phyloP scores from a whole-genome alignment of 495 filamentous ascomycete species.

The Lophium mytilinum region DNA sequence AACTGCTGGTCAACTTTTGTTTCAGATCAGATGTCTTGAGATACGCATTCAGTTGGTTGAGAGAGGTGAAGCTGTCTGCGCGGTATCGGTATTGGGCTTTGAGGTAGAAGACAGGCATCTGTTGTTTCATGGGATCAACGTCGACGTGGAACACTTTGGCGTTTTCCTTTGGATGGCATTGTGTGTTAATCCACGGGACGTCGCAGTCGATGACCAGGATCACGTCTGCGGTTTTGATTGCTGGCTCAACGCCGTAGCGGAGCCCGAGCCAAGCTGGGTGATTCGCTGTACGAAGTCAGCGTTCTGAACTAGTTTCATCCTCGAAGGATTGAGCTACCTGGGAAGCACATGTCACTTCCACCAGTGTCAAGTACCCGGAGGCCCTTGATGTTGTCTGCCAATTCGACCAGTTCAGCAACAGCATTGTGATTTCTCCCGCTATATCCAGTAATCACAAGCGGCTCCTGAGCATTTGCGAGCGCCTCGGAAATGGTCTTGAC shows the following conservation, averaged over 20 bases:
- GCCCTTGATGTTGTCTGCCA: conserved; percentile 72
- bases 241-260: conserved; percentile 66
- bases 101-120: conserved; percentile 60
- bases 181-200: conserved; percentile 58
- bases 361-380: conserved; percentile 81
- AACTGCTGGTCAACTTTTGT: conserved; percentile 16
- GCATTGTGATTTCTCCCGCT: conserved; percentile 65
- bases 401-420: conserved; percentile 61
- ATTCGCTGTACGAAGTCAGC: conserved; percentile 7
- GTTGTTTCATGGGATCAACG: conserved; percentile 36
- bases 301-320: not conserved
- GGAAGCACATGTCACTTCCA: conserved; percentile 94
- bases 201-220: conserved; percentile 85
- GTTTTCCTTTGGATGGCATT: conserved; percentile 37
- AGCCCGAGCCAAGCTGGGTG: conserved; percentile 58
- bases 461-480: conserved; percentile 63
- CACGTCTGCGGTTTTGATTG: conserved; percentile 67
- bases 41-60: conserved; percentile 61
- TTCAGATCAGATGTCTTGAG: conserved; percentile 38
- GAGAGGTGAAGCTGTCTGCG: conserved; percentile 60
- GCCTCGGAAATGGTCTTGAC: conserved; percentile 62
- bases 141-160: conserved; percentile 36
- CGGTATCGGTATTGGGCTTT: conserved; percentile 65
- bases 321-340: conserved; percentile 28
- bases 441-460: conserved; percentile 78